These are phyloP conservation scores for Blastomyces parvus DNA, from an alignment of 2,329 filamentous ascomycete genomes.

Conservation along the genomic window DNA sequence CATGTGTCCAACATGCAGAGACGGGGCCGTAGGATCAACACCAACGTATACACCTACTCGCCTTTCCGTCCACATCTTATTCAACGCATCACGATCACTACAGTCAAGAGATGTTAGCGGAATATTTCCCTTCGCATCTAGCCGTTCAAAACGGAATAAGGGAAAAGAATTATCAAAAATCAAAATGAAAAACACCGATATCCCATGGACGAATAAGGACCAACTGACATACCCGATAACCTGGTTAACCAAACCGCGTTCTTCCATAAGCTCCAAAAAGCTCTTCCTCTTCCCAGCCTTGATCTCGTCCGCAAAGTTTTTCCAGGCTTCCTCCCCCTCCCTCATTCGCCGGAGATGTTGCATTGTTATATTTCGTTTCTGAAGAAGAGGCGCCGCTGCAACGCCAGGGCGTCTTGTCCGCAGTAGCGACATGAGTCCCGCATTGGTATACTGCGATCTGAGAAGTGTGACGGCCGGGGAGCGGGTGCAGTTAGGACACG, in stretches of 20 bases:
- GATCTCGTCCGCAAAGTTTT: constrained; percentile 33
- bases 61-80: constrained; percentile 38
- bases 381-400: background rate
- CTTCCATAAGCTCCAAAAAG: constrained; percentile 38
- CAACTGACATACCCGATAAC: constrained; percentile 35
- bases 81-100: constrained; percentile 36
- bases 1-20: constrained; percentile 44
- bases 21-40: constrained; percentile 42
- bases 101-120: background rate
- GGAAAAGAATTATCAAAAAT: background rate
- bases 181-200: background rate
- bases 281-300: constrained; percentile 35
- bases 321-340: constrained; percentile 35
- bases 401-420: background rate
- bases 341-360: constrained; percentile 29
- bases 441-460: constrained; percentile 1
- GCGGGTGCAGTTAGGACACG: background rate
- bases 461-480: background rate
- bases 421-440: background rate
- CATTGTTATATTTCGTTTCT: constrained; percentile 30
- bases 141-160: background rate
- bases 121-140: background rate
- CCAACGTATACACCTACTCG: constrained; percentile 40
- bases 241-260: constrained; percentile 39
- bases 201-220: background rate